Percentiles rank a stretch among this genome's conserved stretches.
Conservation (phyloP, 2,329 filamentous ascomycete species). For the Bipolaris sorokiniana region DNA sequence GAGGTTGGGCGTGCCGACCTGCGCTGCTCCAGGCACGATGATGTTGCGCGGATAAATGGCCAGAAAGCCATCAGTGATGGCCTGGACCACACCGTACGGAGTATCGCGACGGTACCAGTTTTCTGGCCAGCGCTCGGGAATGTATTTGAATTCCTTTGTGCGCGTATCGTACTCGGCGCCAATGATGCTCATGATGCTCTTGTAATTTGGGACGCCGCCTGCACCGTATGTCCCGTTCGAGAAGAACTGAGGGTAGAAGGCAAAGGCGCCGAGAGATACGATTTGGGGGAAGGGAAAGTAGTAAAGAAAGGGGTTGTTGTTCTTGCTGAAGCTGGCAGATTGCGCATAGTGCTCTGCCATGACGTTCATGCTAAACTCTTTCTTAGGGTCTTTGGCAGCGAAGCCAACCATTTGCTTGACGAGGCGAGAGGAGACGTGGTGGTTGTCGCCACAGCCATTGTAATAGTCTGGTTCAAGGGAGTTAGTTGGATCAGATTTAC, state of each 20-base stretch:
- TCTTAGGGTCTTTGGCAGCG: constrained; percentile 25
- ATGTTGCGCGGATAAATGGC: constrained; percentile 45
- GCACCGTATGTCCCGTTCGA: constrained; percentile 46
- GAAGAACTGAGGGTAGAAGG: constrained; percentile 40
- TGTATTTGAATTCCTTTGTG: constrained; percentile 54
- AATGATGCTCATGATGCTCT: constrained; percentile 54
- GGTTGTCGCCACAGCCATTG: constrained; percentile 48
- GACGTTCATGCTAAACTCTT: constrained; percentile 34
- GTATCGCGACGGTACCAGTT: constrained; percentile 59
- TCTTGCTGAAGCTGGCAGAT: constrained; percentile 52
- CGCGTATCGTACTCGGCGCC: constrained; percentile 53
- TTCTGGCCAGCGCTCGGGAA: constrained; percentile 59
- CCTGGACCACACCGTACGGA: constrained; percentile 55
- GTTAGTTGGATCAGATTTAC: constrained; percentile 30
- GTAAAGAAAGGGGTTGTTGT: constrained; percentile 54
- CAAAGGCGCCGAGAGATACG: constrained; percentile 54
- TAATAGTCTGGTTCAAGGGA: constrained; percentile 41
- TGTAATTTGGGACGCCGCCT: constrained; percentile 44
- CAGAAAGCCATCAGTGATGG: constrained; percentile 41
- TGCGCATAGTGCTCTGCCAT: constrained; percentile 34
- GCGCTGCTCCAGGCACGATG: constrained; percentile 34
- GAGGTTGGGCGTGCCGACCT: constrained; percentile 44
- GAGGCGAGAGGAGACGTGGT: constrained; percentile 47
- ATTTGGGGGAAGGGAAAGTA: constrained; percentile 51
- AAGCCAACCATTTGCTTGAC: constrained; percentile 23